A percentile compares a stretch with the other conserved stretches of the same genome.
Evolutionary conservation across 352 stramenopile species (phyloP).

Genomic region (Stephanocyclus meneghinianus): DNA sequence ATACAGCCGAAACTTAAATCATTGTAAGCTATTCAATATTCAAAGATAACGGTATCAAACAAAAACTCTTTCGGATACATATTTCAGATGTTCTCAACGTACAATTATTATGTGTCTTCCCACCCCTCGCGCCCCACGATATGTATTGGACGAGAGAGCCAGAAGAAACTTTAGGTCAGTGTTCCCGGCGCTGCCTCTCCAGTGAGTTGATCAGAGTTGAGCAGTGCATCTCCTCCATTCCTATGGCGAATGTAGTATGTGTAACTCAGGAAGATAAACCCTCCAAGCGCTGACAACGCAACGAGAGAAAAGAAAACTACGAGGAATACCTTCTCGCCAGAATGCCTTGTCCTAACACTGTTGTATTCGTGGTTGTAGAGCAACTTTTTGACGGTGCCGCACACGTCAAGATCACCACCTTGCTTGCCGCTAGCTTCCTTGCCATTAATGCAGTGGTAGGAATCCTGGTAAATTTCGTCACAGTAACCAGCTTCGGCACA

Average conservation of each 20-base stretch:
- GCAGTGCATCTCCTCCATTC: conserved; percentile 16
- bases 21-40: no score
- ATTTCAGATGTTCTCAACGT: no score
- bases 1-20: no score
- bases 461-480: conserved; percentile 25
- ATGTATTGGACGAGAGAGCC: not conserved
- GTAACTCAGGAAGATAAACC: conserved; percentile 39
- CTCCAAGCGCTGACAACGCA: conserved; percentile 13
- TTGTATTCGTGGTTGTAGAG: conserved; percentile 35
- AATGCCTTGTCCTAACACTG: conserved; percentile 27
- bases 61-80: no score
- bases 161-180: not conserved
- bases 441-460: conserved; percentile 41
- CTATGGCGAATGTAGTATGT: conserved; percentile 52
- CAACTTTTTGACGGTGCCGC: conserved; percentile 37
- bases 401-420: conserved; percentile 30
- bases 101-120: no score
- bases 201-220: conserved; percentile 12
- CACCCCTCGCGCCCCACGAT: no score
- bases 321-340: conserved; percentile 26
- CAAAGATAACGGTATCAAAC: no score
- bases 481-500: conserved; percentile 31
- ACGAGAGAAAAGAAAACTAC: conserved; percentile 45
- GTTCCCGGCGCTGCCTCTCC: not conserved
- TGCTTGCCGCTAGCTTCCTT: conserved; percentile 29